These are phyloP conservation scores for Chlamydomonas schloesseri DNA, from an alignment of 139 green algal genomes.

Conservation along the genomic window DNA sequence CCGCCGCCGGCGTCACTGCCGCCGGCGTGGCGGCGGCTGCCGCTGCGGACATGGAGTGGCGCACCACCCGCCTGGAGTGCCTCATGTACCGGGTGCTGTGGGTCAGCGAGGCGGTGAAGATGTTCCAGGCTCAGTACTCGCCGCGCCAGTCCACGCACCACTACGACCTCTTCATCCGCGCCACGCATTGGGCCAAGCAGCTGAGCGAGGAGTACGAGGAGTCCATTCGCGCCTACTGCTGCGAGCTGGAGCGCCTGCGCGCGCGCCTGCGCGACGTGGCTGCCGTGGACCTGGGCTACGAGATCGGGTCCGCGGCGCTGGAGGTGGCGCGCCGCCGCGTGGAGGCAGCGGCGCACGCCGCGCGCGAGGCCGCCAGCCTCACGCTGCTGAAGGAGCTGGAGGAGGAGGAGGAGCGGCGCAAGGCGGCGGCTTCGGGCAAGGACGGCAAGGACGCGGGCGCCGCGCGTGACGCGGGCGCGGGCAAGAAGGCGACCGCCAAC, in stretches of 20 bases:
- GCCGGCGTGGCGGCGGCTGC: not conserved
- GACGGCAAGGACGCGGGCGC: slow-evolving; percentile 3
- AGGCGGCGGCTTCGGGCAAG: slow-evolving; percentile 2
- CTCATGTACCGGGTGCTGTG: slow-evolving; percentile 75
- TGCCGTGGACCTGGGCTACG: slow-evolving; percentile 71
- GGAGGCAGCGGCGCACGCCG: slow-evolving; percentile 59
- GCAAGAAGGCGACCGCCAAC: slow-evolving; percentile 54
- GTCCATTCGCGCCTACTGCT: slow-evolving; percentile 55
- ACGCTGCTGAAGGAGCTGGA: slow-evolving; percentile 79
- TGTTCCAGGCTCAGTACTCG: slow-evolving; percentile 67
- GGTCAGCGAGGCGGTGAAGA: slow-evolving; percentile 69
- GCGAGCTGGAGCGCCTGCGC: slow-evolving; percentile 68
- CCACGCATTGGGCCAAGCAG: slow-evolving; percentile 65
- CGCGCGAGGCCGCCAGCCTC: slow-evolving; percentile 68
- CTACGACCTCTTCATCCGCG: slow-evolving; percentile 65
- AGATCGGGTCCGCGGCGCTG: slow-evolving; percentile 66
- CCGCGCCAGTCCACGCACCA: slow-evolving; percentile 39
- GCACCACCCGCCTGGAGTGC: slow-evolving; percentile 68
- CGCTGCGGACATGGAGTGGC: slow-evolving; percentile 56
- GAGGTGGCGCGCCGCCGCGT: slow-evolving; percentile 62
- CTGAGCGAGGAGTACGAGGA: slow-evolving; percentile 70
- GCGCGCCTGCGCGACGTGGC: slow-evolving; percentile 57
- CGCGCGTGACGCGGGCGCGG: not conserved
- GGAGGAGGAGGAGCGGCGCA: slow-evolving; percentile 48
- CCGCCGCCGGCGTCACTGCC: not conserved